Conservation (phyloP, 2,329 filamentous ascomycete genomes). For the Fusarium sp. region DNA sequence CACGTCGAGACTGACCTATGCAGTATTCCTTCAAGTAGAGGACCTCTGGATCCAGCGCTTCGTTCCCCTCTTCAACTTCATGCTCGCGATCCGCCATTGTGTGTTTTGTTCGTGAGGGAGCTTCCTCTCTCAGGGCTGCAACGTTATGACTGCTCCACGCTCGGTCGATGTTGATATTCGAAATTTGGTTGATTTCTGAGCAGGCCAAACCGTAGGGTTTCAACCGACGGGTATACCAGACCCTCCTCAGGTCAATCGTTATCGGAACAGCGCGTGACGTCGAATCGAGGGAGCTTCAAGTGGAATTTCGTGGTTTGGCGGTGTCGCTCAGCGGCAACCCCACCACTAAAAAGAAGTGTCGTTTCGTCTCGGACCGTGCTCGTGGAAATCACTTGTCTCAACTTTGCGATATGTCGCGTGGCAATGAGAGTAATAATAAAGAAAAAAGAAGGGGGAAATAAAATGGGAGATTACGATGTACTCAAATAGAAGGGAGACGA, state of each 20-base stretch:
- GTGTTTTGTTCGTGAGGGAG: conserved; percentile 22
- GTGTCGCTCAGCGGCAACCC: conserved; percentile 44
- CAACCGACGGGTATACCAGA: not conserved
- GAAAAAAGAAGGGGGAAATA: not conserved
- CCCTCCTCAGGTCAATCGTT: not conserved
- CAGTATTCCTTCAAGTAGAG: conserved; percentile 94
- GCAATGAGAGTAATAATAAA: conserved; percentile 12
- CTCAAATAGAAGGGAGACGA: conserved; percentile 19
- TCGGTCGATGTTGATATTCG: not conserved
- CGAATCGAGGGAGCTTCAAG: conserved; percentile 14
- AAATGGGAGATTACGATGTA: conserved; percentile 25
- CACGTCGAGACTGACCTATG: conserved; percentile 71
- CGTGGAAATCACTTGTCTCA: conserved; percentile 19
- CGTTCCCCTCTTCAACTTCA: conserved; percentile 62
- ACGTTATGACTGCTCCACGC: conserved; percentile 22
- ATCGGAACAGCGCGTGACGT: conserved; percentile 14
- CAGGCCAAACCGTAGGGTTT: not conserved
- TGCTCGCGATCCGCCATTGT: conserved; percentile 65
- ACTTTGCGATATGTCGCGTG: not conserved
- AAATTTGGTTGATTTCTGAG: not conserved
- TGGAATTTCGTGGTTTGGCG: conserved; percentile 37
- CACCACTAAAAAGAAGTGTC: conserved; percentile 41
- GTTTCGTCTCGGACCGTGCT: conserved; percentile 31
- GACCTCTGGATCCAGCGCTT: conserved; percentile 82
- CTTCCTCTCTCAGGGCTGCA: conserved; percentile 19